Conservation (phyloP, 1,284 basidiomycete genomes). For the Cryptococcus sp. region DNA sequence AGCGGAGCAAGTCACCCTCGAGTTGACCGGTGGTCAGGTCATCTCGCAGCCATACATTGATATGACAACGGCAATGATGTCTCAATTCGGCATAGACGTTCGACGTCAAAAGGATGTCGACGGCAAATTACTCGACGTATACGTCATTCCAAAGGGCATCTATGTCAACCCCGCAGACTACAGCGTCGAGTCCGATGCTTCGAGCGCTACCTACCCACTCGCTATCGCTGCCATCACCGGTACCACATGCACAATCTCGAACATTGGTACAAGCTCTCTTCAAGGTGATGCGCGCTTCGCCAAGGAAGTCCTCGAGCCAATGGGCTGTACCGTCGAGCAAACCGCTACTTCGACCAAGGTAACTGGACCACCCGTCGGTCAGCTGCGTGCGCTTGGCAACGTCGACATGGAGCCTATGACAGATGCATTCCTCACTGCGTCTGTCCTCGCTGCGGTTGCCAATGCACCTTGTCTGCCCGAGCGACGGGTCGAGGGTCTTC, state of each 20-base stretch:
- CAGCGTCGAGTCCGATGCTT: conserved; percentile 93
- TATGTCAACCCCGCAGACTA: conserved; percentile 81
- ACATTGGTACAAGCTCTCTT: conserved; percentile 85
- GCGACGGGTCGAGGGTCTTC: conserved; percentile 44
- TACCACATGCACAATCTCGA: conserved; percentile 86
- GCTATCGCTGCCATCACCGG: conserved; percentile 96
- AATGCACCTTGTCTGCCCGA: conserved; percentile 56
- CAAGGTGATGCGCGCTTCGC: conserved; percentile 98
- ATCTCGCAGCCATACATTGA: conserved; percentile 99
- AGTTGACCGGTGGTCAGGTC: conserved; percentile 88
- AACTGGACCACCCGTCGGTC: conserved; percentile 77
- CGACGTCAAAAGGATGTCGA: conserved; percentile 65
- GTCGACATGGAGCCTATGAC: conserved; percentile 99
- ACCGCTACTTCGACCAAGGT: conserved; percentile 90
- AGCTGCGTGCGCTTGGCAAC: conserved; percentile 77
- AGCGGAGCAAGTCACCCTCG: conserved; percentile 73
- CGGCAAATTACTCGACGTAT: conserved; percentile 72
- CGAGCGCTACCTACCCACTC: conserved; percentile 93
- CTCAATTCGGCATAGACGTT: conserved; percentile 84
- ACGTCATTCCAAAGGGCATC: conserved; percentile 78
- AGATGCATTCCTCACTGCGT: conserved; percentile 96
- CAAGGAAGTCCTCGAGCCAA: conserved; percentile 85
- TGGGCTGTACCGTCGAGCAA: conserved; percentile 92
- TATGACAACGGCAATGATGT: conserved; percentile 99
- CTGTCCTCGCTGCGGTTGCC: conserved; percentile 86